Conservation (phyloP, 169 alveolate genomes). For the Plasmodium coatneyi region DNA sequence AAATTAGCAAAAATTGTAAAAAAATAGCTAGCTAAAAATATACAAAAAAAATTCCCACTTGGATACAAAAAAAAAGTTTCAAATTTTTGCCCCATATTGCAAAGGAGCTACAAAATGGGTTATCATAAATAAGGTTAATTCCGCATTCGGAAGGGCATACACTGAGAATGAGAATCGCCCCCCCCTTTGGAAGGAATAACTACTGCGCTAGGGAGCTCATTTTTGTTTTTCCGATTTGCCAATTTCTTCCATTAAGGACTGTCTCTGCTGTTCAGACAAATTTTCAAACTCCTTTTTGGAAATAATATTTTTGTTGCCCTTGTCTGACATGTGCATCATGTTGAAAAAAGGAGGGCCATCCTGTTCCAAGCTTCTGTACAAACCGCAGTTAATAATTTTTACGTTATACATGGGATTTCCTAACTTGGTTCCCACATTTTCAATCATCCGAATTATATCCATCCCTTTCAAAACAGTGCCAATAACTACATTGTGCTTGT, state of each 20-base stretch:
- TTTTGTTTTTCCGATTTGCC: slow-evolving; percentile 1
- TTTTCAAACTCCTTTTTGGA: slow-evolving; percentile 59
- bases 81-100: background rate
- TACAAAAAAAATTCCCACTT: background rate
- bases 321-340: slow-evolving; percentile 36
- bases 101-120: background rate
- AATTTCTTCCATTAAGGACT: slow-evolving; percentile 1
- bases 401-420: slow-evolving; percentile 68
- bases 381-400: slow-evolving; percentile 66
- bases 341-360: slow-evolving; percentile 70
- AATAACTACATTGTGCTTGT: slow-evolving; percentile 80
- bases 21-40: slow-evolving; percentile 1
- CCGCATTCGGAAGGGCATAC: background rate
- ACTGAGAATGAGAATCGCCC: background rate
- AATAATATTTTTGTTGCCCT: slow-evolving; percentile 18
- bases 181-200: background rate
- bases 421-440: slow-evolving; percentile 61
- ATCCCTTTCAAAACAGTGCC: slow-evolving; percentile 87
- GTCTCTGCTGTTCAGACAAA: slow-evolving; percentile 19
- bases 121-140: background rate
- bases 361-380: slow-evolving; percentile 38
- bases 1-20: background rate
- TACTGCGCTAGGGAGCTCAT: background rate
- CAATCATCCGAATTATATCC: slow-evolving; percentile 80
- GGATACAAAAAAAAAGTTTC: background rate